phyloP scores from a whole-genome alignment of 495 filamentous ascomycete genomes.

The Neurospora intermedia region DNA sequence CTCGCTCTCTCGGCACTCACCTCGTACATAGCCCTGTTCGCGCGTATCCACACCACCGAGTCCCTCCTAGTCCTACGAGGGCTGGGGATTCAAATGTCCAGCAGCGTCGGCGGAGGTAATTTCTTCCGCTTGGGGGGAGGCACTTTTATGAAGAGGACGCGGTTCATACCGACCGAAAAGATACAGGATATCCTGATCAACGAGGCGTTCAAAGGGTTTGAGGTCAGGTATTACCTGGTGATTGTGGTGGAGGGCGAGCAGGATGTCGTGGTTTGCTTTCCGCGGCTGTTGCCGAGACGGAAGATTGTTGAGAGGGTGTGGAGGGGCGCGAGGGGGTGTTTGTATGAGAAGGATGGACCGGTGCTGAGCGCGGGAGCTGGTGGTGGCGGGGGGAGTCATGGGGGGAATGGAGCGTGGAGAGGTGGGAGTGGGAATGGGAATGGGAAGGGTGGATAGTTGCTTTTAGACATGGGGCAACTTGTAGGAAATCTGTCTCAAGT shows the following conservation, averaged over 20 bases:
- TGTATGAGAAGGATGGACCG: constrained; percentile 51
- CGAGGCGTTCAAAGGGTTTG: constrained; percentile 90
- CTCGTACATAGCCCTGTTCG: constrained; percentile 23
- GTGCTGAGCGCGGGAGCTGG: not conserved
- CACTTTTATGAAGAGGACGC: constrained; percentile 37
- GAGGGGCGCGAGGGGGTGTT: constrained; percentile 63
- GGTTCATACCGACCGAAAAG: constrained; percentile 87
- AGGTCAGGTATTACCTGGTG: constrained; percentile 79
- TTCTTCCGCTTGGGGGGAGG: constrained; percentile 36
- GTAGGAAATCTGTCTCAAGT: not conserved
- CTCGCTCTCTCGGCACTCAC: constrained; percentile 5
- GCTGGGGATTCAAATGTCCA: constrained; percentile 74
- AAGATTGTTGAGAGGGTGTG: constrained; percentile 74
- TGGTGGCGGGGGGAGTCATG: constrained; percentile 5
- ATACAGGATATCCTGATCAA: constrained; percentile 91
- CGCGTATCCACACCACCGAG: constrained; percentile 54
- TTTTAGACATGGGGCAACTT: not conserved
- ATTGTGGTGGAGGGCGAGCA: constrained; percentile 88
- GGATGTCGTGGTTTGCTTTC: constrained; percentile 87
- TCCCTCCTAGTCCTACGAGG: constrained; percentile 79
- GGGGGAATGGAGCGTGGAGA: not conserved
- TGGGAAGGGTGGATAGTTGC: not conserved
- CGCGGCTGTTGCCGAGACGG: constrained; percentile 60
- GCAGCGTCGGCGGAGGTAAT: not conserved
- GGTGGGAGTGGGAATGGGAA: not conserved